phyloP scores from a whole-genome alignment of 2,329 filamentous ascomycete species.

The Trichoderma atrobrunneum region DNA sequence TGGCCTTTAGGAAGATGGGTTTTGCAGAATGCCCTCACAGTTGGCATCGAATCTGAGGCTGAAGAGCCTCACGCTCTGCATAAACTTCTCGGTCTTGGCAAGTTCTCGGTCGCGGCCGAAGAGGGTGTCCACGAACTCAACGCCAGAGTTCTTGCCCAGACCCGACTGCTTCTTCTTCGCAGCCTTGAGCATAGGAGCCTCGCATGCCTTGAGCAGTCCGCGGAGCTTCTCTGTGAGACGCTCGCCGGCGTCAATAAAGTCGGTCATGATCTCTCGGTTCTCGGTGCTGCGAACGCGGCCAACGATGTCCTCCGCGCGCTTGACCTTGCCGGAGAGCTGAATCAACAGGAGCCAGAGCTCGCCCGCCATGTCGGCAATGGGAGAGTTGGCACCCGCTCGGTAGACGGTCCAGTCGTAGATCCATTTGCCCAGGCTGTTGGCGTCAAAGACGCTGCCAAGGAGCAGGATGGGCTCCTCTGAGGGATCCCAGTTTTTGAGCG shows the following conservation, averaged over 20 bases:
- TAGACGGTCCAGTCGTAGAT: constrained; percentile 99
- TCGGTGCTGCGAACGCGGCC: constrained; percentile 69
- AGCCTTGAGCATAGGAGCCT: constrained; percentile 91
- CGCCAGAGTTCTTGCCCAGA: constrained; percentile 87
- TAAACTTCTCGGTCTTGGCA: constrained; percentile 86
- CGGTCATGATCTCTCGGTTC: constrained; percentile 76
- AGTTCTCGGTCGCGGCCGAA: constrained; percentile 90
- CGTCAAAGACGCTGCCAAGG: constrained; percentile 92
- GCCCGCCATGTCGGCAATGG: constrained; percentile 86
- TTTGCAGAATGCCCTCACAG: constrained; percentile 80
- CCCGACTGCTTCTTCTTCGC: constrained; percentile 65
- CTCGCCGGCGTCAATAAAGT: constrained; percentile 87
- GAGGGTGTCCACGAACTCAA: constrained; percentile 93
- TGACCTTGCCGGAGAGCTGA: constrained; percentile 89
- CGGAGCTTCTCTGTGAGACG: constrained; percentile 82
- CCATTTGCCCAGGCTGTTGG: constrained; percentile 97
- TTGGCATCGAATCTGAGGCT: constrained; percentile 93
- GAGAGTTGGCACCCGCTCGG: constrained; percentile 75
- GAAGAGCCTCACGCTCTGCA: constrained; percentile 85
- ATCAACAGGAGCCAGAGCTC: constrained; percentile 95
- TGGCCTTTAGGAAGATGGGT: constrained; percentile 51
- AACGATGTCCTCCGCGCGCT: constrained; percentile 78
- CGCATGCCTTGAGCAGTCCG: constrained; percentile 83
- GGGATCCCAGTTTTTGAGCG: constrained; percentile 97
- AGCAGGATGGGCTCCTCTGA: constrained; percentile 90